Conservation (phyloP, 768 basidiomycete species). For the Suillus decipiens region DNA sequence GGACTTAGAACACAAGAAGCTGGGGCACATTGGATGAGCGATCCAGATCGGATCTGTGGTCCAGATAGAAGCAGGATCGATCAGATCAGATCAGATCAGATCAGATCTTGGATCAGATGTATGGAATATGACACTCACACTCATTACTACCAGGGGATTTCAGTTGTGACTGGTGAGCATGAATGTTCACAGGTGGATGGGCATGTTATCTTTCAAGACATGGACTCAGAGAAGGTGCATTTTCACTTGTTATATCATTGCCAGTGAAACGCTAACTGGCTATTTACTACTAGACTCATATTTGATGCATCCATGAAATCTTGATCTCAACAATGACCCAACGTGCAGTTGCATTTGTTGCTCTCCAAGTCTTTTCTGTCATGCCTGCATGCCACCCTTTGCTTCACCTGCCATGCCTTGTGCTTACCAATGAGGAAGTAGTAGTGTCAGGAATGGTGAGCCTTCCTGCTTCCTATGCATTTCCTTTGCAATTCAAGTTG, state of each 20-base stretch:
- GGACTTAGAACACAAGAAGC: no score
- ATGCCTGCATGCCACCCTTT: neutral
- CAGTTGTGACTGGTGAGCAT: neutral
- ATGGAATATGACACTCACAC: no score
- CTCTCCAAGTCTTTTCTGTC: constrained; percentile 1
- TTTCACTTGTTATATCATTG: neutral
- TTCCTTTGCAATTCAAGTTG: neutral
- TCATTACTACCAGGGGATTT: constrained; percentile 3
- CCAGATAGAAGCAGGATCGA: no score
- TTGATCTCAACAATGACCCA: neutral
- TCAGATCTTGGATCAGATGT: no score
- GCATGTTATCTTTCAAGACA: constrained; percentile 5
- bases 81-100: no score
- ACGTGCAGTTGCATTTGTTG: neutral
- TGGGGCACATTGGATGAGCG: no score
- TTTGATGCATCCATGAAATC: constrained; percentile 8
- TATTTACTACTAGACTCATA: neutral
- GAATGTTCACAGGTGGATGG: neutral
- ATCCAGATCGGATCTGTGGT: no score
- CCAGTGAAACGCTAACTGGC: neutral
- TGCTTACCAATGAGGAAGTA: neutral
- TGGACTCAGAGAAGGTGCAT: neutral
- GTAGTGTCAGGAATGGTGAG: constrained; percentile 7
- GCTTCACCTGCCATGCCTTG: constrained; percentile 5
- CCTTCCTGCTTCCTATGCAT: neutral